Base-by-base conservation (phyloP, 306 rosid genomes). In the Hylodesmum podocarpum region DNA sequence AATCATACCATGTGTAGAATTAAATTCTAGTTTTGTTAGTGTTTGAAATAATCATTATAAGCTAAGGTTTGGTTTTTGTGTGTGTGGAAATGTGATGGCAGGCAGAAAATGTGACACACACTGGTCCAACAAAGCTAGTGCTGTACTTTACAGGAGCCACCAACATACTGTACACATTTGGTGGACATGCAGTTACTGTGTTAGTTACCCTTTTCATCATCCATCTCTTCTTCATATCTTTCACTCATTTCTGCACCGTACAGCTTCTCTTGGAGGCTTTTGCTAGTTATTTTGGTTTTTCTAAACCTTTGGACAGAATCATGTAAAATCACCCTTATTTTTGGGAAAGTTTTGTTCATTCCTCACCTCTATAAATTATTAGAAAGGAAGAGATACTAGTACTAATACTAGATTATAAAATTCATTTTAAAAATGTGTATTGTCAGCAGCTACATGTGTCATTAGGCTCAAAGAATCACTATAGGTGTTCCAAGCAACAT, bases 121-220 rank as follows among this genome's bases (percentile, higher is more conserved):
- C 96, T 0, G 99, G 88, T 51, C 97, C 99, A 34, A 51, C 70
- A 4, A 92, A 92, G 78, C 78, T 89, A 16, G 99, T 95, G 55
- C 88, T 95, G 43, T 95, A 95, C 70, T 95, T 95, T 91, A 95
- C 99, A 33, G 99, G 99, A 57, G 99, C 99, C 73, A 95, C 99
- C 51, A 92, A 95, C 54, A 95, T 95, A 46, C 89, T 95, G 14
- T 95, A 95, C 92, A 95, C 99, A 19, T 95, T 95, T 80, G 99
- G 99, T 78, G 99, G 99, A 62, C 99, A 95, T 77, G 99, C 99
- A 54, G 96, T 95, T 10, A 95, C 99, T 44, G 99, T 95, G 99
- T 95, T 83, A 80, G 90, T 49, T 16, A 44, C 3, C 40, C 24
- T 39, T 22, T 8, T 12, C 25, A 28, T 41, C 58, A 25, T 15